A percentile compares a stretch with the other conserved stretches of the same genome.
Evolutionary conservation across 1,139 yeast genomes (phyloP).

Genomic region (Protomyces inundatus): DNA sequence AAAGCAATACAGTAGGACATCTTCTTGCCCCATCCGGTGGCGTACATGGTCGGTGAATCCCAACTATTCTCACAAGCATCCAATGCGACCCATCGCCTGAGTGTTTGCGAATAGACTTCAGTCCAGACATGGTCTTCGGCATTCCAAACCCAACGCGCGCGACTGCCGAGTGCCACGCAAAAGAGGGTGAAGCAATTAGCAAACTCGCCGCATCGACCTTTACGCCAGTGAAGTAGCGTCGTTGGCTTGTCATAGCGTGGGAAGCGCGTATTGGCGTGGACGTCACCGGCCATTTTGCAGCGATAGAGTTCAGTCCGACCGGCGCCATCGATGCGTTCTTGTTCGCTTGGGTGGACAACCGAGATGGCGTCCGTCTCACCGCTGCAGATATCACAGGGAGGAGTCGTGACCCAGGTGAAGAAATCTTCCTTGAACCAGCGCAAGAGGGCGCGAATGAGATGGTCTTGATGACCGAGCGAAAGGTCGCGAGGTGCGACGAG

Average conservation of each 20-base stretch:
- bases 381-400: conserved; percentile 57
- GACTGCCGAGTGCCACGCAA: conserved; percentile 59
- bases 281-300: conserved; percentile 41
- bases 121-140: conserved; percentile 94
- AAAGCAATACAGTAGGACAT: conserved; percentile 84
- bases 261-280: conserved; percentile 47
- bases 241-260: conserved; percentile 69
- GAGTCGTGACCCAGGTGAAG: conserved; percentile 76
- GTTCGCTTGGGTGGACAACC: conserved; percentile 41
- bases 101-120: conserved; percentile 63
- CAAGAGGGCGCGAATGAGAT: conserved; percentile 61
- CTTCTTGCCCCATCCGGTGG: conserved; percentile 84
- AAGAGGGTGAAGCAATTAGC: conserved; percentile 74
- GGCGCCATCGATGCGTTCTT: conserved; percentile 49
- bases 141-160: conserved; percentile 74
- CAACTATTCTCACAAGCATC: conserved; percentile 85
- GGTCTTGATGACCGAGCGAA: conserved; percentile 57
- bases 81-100: conserved; percentile 70
- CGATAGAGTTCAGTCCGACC: conserved; percentile 55
- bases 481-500: conserved; percentile 39
- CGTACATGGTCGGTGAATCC: conserved; percentile 73
- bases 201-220: conserved; percentile 96
- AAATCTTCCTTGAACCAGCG: conserved; percentile 73
- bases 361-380: conserved; percentile 42
- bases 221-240: conserved; percentile 52